phyloP scores from a whole-genome alignment of 176 grass and related monocot genomes.

The Eleusine coracana region DNA sequence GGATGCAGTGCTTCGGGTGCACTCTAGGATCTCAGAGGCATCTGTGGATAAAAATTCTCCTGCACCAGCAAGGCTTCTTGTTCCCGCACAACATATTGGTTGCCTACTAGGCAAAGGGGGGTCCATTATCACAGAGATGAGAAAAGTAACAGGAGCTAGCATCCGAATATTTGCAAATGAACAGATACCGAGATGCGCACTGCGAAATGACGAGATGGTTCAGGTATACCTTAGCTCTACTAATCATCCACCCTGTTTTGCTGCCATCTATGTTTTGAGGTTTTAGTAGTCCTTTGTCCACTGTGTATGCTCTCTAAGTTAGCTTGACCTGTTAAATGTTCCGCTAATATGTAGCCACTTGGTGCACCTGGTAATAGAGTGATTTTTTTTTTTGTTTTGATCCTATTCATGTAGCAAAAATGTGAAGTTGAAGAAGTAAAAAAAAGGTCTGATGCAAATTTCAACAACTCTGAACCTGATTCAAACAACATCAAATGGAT shows the following conservation, averaged over 20 bases:
- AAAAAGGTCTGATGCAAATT: constrained; percentile 1
- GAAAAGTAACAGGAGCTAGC: constrained; percentile 71
- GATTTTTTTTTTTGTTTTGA: neutral
- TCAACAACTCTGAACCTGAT: constrained; percentile 19
- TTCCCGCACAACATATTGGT: constrained; percentile 77
- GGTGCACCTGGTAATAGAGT: neutral
- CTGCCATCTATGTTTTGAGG: constrained; percentile 14
- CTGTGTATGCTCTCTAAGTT: constrained; percentile 3
- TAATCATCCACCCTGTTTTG: constrained; percentile 9
- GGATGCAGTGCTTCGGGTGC: constrained; percentile 65
- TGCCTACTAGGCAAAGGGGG: constrained; percentile 81
- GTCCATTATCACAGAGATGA: constrained; percentile 78
- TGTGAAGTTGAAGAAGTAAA: constrained; percentile 1
- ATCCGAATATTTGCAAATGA: constrained; percentile 75
- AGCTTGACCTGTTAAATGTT: constrained; percentile 16
- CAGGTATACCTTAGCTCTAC: constrained; percentile 55
- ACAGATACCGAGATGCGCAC: constrained; percentile 74
- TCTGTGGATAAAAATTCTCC: constrained; percentile 66
- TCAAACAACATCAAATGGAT: neutral
- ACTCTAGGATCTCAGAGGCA: constrained; percentile 66
- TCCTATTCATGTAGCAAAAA: constrained; percentile 5
- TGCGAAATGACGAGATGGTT: constrained; percentile 77
- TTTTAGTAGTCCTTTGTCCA: neutral
- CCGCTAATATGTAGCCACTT: constrained; percentile 5
- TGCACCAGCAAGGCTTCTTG: constrained; percentile 75